Conservation (phyloP, 2,329 filamentous ascomycete species). For the Neurospora sp. region DNA sequence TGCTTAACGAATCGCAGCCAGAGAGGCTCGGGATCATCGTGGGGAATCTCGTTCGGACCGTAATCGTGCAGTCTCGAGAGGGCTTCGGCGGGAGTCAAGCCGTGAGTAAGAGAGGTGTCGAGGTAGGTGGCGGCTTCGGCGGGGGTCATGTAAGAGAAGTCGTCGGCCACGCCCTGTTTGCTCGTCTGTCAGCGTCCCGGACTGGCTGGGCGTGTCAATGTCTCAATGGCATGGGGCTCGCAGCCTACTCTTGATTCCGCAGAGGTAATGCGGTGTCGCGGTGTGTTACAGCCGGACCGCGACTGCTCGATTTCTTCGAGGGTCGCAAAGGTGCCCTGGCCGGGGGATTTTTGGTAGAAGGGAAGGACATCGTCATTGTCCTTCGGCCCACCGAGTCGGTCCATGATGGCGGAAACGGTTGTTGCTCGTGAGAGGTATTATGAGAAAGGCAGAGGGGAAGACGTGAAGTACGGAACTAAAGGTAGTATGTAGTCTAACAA, state of each 20-base stretch:
- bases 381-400: conserved; percentile 16
- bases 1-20: conserved; percentile 95
- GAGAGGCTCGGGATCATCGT: conserved; percentile 85
- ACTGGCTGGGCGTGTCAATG: neutral
- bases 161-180: conserved; percentile 45
- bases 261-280: conserved; percentile 40
- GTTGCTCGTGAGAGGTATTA: neutral
- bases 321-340: conserved; percentile 20
- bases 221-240: no score
- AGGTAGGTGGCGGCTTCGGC: conserved; percentile 69
- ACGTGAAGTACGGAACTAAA: neutral
- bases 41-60: conserved; percentile 89
- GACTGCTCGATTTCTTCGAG: conserved; percentile 23
- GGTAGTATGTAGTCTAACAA: neutral
- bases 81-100: conserved; percentile 73
- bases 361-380: conserved; percentile 27
- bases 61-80: conserved; percentile 68
- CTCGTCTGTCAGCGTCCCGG: neutral
- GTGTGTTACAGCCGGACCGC: conserved; percentile 20
- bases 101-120: conserved; percentile 72
- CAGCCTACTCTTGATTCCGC: conserved; percentile 43
- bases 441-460: neutral
- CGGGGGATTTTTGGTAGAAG: conserved; percentile 23
- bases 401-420: conserved; percentile 12
- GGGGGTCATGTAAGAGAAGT: conserved; percentile 59